Base-by-base conservation (phyloP, 768 basidiomycete genomes). In the Pisolithus marmoratus region DNA sequence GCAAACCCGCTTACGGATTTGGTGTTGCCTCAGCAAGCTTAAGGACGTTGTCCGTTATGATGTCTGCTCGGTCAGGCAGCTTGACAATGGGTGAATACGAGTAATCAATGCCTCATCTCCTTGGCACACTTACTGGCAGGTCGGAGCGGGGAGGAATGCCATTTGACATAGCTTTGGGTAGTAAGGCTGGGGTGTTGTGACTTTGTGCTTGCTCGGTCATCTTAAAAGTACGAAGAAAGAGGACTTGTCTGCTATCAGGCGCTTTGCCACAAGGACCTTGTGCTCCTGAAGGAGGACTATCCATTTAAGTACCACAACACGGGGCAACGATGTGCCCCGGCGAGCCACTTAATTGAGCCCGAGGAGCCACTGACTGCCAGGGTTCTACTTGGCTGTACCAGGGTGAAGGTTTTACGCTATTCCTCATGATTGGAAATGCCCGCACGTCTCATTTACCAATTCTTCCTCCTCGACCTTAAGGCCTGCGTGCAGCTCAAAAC, bases 61-160 rank as follows among this genome's bases (percentile, higher is more conserved):
- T 69, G 19, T 80, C 80, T 2, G 77, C 69, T 23, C 58, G 70
- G 46, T 79, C 74, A 34, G 79, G 79, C 31, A 72, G 67, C 79
- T 81, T 42, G 36, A 29, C 27, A 14, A 45, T 59, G 14, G 53
- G 24, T 15, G 36, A 31, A 38, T 8, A 29, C 26, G 27, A 19
- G 19, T 20, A 11, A 9, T 43, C 14, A 2, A 19, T 6, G 2
- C 14, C 40, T 5, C 6, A 26, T 20, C 17, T 0, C 9, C 17
- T 40, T 36, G 23, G 36, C 2, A 5, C 14, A 40, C 75, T 45
- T 57, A 78, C 77, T 38, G 73, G 77, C 8, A 79, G 62, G 45
- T 66, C 46, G 34, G 77, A 61, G 43, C 46, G 76, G 20, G 66
- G 57, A 3, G 69, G 50, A 17, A 76, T 53, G 2, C 75, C 76